phyloP scores from a whole-genome alignment of 768 basidiomycete species.

The Kondoa malvinella region DNA sequence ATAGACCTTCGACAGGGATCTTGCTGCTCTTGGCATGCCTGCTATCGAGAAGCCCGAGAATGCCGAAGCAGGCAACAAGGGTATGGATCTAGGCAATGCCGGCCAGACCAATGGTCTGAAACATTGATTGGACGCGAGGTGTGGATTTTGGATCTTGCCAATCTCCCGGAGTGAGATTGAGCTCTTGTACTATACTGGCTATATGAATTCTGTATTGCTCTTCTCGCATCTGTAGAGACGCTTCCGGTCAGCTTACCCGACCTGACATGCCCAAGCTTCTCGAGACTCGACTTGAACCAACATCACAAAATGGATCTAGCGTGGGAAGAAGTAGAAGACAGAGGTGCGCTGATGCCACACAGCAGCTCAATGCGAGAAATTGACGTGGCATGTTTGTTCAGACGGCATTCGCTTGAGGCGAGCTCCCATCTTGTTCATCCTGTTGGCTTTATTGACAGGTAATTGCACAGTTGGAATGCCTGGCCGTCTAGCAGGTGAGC shows the following conservation, averaged over 20 bases:
- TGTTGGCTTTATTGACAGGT: not conserved
- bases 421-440: not conserved
- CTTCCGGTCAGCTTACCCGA: too few species aligned
- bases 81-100: not conserved
- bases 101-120: not conserved
- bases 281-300: not conserved
- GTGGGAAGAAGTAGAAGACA: conserved; percentile 1
- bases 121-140: too few species aligned
- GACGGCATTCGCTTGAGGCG: conserved; percentile 1
- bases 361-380: not conserved
- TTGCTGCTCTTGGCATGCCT: conserved; percentile 34
- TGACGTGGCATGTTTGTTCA: not conserved
- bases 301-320: not conserved
- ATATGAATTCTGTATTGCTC: too few species aligned
- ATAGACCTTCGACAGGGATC: conserved; percentile 42
- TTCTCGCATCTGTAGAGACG: too few species aligned
- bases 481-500: not conserved
- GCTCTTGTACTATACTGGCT: too few species aligned
- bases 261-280: too few species aligned
- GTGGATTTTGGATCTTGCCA: too few species aligned
- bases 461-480: not conserved
- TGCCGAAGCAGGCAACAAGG: not conserved
- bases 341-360: not conserved
- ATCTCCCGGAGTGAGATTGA: too few species aligned
- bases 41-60: not conserved